Evolutionary conservation across 164 flowering plant species (phyloP).

Genomic region (Aristolochia fimbriata): DNA sequence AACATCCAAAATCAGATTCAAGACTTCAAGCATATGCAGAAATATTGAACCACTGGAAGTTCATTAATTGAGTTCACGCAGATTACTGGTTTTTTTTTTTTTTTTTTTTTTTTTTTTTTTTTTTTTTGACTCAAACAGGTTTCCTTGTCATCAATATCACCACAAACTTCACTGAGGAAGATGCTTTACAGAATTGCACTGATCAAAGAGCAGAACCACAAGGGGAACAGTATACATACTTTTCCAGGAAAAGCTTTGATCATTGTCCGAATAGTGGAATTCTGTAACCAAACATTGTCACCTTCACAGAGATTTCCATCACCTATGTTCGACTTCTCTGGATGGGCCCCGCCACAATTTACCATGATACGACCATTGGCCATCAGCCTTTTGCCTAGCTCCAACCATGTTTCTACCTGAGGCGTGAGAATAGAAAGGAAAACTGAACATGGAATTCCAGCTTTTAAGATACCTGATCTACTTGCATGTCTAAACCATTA

Average conservation of each 20-base stretch:
- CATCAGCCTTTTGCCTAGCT: conserved; percentile 42
- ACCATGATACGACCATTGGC: conserved; percentile 81
- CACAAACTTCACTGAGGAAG: neutral
- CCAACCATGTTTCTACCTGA: conserved; percentile 49
- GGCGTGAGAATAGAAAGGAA: neutral
- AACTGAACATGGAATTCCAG: neutral
- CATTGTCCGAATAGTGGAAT: conserved; percentile 48
- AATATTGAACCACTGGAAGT: neutral
- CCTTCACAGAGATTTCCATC: conserved; percentile 10
- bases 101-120: no score
- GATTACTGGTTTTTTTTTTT: no score
- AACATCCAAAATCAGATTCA: neutral
- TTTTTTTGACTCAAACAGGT: no score
- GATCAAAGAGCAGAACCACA: neutral
- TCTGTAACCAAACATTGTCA: conserved; percentile 30
- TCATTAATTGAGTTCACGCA: no score
- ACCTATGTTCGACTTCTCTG: conserved; percentile 6
- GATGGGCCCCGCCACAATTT: conserved; percentile 58
- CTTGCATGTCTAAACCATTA: no score
- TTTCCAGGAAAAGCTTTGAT: conserved; percentile 53
- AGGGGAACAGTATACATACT: conserved; percentile 22
- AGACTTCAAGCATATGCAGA: neutral
- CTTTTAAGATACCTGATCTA: no score
- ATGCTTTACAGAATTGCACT: neutral
- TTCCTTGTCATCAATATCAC: no score